Conservation (phyloP, 2,329 filamentous ascomycete genomes). For the Curvularia lunata region DNA sequence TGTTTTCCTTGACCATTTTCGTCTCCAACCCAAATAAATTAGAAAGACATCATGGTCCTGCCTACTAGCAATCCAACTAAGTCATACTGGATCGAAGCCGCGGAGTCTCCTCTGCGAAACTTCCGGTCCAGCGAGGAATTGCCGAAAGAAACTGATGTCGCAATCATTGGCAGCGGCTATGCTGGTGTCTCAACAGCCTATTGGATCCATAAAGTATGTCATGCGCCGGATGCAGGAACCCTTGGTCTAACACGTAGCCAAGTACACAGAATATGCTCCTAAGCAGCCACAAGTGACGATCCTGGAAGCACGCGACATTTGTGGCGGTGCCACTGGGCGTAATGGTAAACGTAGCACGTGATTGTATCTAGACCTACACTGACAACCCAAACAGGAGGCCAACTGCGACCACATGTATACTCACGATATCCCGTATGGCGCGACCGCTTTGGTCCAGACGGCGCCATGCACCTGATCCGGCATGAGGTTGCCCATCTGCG, state of each 20-base stretch:
- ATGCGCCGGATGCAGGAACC: neutral
- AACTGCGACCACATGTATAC: constrained; percentile 20
- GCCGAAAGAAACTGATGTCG: constrained; percentile 19
- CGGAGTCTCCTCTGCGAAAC: constrained; percentile 15
- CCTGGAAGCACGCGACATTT: constrained; percentile 20
- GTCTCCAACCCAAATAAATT: neutral
- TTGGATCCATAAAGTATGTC: constrained; percentile 22
- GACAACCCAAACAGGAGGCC: constrained; percentile 15
- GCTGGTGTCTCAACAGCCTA: constrained; percentile 21
- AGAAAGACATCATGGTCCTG: constrained; percentile 11
- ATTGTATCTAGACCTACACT: neutral
- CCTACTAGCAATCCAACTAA: constrained; percentile 16
- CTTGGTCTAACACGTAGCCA: constrained; percentile 3
- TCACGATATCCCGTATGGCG: constrained; percentile 20
- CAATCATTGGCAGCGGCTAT: constrained; percentile 21
- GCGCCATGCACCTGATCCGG: constrained; percentile 20
- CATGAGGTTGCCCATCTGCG: constrained; percentile 19
- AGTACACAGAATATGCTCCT: constrained; percentile 16
- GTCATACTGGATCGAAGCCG: constrained; percentile 23
- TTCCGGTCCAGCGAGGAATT: constrained; percentile 18
- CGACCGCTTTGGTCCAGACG: constrained; percentile 15
- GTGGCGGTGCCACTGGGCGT: constrained; percentile 18
- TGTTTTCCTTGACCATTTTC: neutral
- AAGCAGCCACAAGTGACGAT: constrained; percentile 19
- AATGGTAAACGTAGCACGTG: constrained; percentile 8